A percentile compares a stretch with the other conserved stretches of the same genome.
Conservation (phyloP, 2,329 filamentous ascomycete genomes). For the Ophioceras dolichostomum region DNA sequence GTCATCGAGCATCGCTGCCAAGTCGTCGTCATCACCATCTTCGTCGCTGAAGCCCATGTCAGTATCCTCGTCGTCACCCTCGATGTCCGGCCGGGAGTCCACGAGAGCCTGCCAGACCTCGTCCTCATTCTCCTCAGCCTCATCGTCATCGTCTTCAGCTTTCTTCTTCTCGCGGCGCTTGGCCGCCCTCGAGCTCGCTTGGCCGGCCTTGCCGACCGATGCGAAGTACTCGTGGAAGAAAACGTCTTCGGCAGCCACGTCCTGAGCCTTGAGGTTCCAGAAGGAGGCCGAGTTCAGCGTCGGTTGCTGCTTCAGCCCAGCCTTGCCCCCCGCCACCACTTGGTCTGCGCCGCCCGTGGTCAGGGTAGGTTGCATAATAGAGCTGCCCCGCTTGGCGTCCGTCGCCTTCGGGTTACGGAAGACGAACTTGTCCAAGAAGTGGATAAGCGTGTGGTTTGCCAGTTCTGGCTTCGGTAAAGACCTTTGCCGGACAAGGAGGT, state of each 20-base stretch:
- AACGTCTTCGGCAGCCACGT: constrained; percentile 82
- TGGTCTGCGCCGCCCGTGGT: constrained; percentile 40
- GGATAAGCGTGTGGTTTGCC: constrained; percentile 78
- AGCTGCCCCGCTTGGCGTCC: constrained; percentile 58
- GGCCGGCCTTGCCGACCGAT: constrained; percentile 50
- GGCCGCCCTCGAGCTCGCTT: constrained; percentile 40
- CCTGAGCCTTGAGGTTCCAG: constrained; percentile 80
- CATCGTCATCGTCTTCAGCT: constrained; percentile 64
- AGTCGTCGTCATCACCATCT: constrained; percentile 26
- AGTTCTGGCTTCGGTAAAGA: constrained; percentile 84
- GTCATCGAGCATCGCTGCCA: constrained; percentile 11
- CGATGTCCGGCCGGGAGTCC: constrained; percentile 20
- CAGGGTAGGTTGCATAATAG: constrained; percentile 89
- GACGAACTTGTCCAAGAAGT: constrained; percentile 97
- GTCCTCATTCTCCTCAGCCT: constrained; percentile 45
- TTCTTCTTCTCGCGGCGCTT: constrained; percentile 40
- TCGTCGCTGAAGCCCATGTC: constrained; percentile 35
- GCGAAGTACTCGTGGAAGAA: constrained; percentile 99
- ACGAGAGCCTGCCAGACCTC: constrained; percentile 23
- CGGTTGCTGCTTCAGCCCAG: constrained; percentile 19
- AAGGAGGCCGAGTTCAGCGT: constrained; percentile 77
- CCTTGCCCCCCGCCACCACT: constrained; percentile 41
- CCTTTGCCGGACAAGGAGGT: constrained; percentile 54
- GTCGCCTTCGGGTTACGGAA: constrained; percentile 82
- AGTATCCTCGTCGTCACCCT: constrained; percentile 35